Percentiles rank a stretch among this genome's conserved stretches.
Conservation (phyloP, 148 eudicot genomes). For the Persicaria tinctoria region DNA sequence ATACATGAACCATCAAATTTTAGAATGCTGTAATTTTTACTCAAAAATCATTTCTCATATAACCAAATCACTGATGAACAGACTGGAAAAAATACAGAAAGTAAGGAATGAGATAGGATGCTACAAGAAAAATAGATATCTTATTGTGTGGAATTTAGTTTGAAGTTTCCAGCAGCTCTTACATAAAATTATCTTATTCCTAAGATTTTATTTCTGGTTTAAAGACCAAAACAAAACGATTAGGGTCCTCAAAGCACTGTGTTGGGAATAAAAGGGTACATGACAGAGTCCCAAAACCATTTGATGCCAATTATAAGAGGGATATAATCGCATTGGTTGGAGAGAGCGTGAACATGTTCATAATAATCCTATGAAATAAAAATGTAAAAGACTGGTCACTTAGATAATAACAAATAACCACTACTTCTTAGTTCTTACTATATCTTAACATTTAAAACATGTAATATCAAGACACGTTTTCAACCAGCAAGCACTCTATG, state of each 20-base stretch:
- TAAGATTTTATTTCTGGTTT: neutral
- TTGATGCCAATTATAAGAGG: neutral
- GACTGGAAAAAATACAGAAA: neutral
- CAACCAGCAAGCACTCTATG: neutral
- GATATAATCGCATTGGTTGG: neutral
- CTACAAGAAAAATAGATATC: neutral
- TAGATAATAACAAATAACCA: neutral
- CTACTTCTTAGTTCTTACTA: neutral
- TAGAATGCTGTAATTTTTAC: too few species aligned
- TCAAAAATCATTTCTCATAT: neutral
- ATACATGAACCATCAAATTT: too few species aligned
- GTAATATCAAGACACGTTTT: neutral
- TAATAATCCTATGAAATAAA: neutral
- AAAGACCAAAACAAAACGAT: neutral
- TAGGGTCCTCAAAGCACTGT: neutral
- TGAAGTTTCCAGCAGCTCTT: neutral
- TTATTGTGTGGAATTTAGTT: neutral
- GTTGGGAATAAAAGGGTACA: too few species aligned
- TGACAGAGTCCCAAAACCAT: neutral
- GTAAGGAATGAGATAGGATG: neutral
- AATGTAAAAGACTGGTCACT: neutral
- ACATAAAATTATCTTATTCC: neutral
- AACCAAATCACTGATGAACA: neutral
- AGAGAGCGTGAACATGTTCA: neutral
- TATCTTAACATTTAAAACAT: neutral